phyloP scores from a whole-genome alignment of 805 yeast species.

The Saccharomycopsis lassenensis region DNA sequence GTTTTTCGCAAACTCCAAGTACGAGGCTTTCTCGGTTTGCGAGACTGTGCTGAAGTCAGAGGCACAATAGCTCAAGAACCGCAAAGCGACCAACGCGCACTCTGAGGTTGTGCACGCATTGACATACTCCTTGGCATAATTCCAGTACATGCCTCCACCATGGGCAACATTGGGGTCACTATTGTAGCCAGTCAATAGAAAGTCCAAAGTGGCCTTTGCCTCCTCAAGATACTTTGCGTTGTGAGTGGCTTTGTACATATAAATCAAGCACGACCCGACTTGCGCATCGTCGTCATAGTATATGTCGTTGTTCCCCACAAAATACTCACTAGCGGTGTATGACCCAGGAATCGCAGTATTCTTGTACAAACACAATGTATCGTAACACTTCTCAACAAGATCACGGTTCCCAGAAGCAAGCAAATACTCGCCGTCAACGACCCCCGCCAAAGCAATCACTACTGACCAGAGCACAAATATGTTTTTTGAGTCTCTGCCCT shows the following conservation, averaged over 20 bases:
- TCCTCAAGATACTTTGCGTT: slow-evolving; percentile 39
- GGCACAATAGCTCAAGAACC: slow-evolving; percentile 39
- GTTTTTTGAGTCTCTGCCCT: slow-evolving; percentile 33
- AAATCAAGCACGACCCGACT: slow-evolving; percentile 49
- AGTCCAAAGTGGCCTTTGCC: slow-evolving; percentile 47
- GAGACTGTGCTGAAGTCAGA: too few relatives aligned
- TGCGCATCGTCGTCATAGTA: slow-evolving; percentile 71
- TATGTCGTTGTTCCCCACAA: slow-evolving; percentile 45
- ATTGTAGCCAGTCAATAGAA: slow-evolving; percentile 55
- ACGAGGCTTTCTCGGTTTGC: slow-evolving; percentile 25
- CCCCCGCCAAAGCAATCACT: slow-evolving; percentile 47
- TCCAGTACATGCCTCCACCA: slow-evolving; percentile 60
- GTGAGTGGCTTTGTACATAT: slow-evolving; percentile 58
- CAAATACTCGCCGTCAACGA: slow-evolving; percentile 48
- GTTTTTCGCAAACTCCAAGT: slow-evolving; percentile 41
- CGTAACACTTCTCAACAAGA: slow-evolving; percentile 31
- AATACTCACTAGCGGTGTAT: slow-evolving; percentile 47
- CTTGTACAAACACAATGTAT: slow-evolving; percentile 35
- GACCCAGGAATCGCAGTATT: slow-evolving; percentile 34
- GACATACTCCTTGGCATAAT: slow-evolving; percentile 44
- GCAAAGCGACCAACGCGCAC: slow-evolving; percentile 49
- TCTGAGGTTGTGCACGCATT: slow-evolving; percentile 63
- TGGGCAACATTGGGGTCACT: slow-evolving; percentile 27
- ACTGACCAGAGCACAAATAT: slow-evolving; percentile 51
- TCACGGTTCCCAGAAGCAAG: too few relatives aligned